These are phyloP conservation scores for Diaporthe citrichinensis DNA, from an alignment of 2,329 filamentous ascomycete species.

Conservation along the genomic window DNA sequence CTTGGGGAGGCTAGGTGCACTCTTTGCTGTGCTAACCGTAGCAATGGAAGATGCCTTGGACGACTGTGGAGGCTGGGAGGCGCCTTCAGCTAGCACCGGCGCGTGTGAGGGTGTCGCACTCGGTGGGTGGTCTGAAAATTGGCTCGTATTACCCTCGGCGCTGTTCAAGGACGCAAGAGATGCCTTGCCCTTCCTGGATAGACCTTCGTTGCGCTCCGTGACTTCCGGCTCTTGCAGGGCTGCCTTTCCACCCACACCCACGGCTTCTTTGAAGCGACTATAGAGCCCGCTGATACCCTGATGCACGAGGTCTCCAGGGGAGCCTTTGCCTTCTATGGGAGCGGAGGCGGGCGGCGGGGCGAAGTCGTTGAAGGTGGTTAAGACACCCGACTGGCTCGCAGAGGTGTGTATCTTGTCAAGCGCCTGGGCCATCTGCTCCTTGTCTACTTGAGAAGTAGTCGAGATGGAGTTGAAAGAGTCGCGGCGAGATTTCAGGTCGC, in stretches of 20 bases:
- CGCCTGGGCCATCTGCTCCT: slow-evolving; percentile 80
- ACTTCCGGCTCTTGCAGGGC: slow-evolving; percentile 54
- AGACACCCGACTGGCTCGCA: slow-evolving; percentile 85
- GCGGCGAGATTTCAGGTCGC: slow-evolving; percentile 53
- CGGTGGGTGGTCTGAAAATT: slow-evolving; percentile 42
- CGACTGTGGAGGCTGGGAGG: slow-evolving; percentile 57
- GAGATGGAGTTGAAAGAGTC: slow-evolving; percentile 60
- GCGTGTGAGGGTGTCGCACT: slow-evolving; percentile 44
- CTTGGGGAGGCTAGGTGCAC: slow-evolving; percentile 57
- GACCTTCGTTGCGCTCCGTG: slow-evolving; percentile 56
- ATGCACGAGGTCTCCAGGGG: slow-evolving; percentile 81
- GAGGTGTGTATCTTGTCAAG: slow-evolving; percentile 91
- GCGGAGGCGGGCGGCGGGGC: slow-evolving; percentile 76
- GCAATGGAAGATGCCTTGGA: slow-evolving; percentile 65
- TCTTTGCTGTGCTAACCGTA: slow-evolving; percentile 60
- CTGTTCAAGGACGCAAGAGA: slow-evolving; percentile 47
- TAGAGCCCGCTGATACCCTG: slow-evolving; percentile 92
- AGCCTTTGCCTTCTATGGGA: slow-evolving; percentile 75
- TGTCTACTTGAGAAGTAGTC: slow-evolving; percentile 70
- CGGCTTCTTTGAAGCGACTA: slow-evolving; percentile 84
- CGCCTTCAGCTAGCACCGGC: slow-evolving; percentile 51
- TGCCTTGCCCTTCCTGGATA: slow-evolving; percentile 42
- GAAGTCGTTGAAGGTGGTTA: slow-evolving; percentile 97
- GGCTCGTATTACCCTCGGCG: slow-evolving; percentile 44
- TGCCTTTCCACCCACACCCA: slow-evolving; percentile 74